Base-by-base conservation (phyloP, 768 basidiomycete species). In the Boletus vermiculosoides region DNA sequence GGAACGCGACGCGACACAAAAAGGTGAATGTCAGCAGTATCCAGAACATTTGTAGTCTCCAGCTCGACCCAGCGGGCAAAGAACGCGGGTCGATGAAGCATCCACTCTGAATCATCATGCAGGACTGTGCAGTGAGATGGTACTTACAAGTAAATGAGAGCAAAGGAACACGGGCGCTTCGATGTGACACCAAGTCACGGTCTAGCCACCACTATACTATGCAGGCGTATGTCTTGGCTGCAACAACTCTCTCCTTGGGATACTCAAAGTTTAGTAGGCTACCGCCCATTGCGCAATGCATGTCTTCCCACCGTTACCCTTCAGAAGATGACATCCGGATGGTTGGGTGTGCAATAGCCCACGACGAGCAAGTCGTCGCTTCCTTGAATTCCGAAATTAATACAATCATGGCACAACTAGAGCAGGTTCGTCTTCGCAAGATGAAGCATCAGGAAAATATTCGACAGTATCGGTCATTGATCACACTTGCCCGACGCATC, bases 61-160 rank as follows among this genome's bases (percentile, higher is more conserved):
- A 81, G 69, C 60, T 81, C 81, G 76, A 88, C 86, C 88, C 87
- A 74, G 71, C 77, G 60, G 62, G 59, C 58, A 52, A 44, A 52
- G 16, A 65, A 70, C 62, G 72, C 74, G 79, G 88, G 83, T 92
- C 80, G 77, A 82, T 88, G 71, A 74, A 87, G 91, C 77, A 85
- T 90, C 91, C 91, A 93, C 91, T 93, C 91, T 89, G 86, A 88
- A 83, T 93, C 89, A 92, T 93, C 91, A 71, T 70, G 33, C 63
- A 22, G 36, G 36, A 58, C 40, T 1, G 39, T 36, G 41, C 49
- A 34, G 9, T 9, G 54, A 50, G 62, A 50, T 11, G 23, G 58
- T 52, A 55, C 69, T 71, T 40, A 75, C 71, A 31, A 23, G 49
- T 2, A 11, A 33, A 57, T 49, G 42, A 31, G 39, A 45, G 50